Evolutionary conservation across 2,329 filamentous ascomycete species (phyloP), one percentile per base, ranked within the genome.

Genomic region (Apiospora kogelbergensis): DNA sequence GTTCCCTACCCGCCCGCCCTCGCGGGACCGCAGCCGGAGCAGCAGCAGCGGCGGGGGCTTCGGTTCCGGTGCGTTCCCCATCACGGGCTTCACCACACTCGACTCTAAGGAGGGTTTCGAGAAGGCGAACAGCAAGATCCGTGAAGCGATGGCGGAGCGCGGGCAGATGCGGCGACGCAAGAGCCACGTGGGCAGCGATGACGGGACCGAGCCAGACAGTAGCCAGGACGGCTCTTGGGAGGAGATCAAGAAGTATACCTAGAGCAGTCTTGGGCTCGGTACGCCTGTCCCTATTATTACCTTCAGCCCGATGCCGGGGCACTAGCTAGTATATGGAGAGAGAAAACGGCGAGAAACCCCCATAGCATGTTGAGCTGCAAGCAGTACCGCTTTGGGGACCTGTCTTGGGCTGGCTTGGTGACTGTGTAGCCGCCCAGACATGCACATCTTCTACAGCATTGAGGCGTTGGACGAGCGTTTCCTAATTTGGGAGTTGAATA

Each of bases 1-100:
- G 81, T 99, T 98, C 82, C 94, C 95, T 2, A 96, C 93, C 20
- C 87, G 93, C 40, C 94, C 95, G 5, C 87, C 91, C n/a, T 97
- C 93, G 66, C 90, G 94, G n/a, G 91, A 88, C 73, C 86, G 92
- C 33, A 93, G 90, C 74, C 86, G 91, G 66, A 93, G 89, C 74
- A 89, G 91, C 78, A 93, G 90, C 71, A 88, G 86, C 71, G 89
- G 89, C 48, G 88, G 89, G 33, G 86, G 88, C 0, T 84, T 89
- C 68, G 88, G 89, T 3, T 87, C 85, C 22, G 83, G 83, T 3
- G 88, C 86, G 0, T 91, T 93, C 76, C 88, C 89, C 1, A 81
- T 95, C 71, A 90, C 90, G 75, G 88, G 86, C 2, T 93, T 97
- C 74, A 97, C 88, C 30, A 82, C 83, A 7, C 80, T 91, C 67